Evolutionary conservation across 176 grass and related monocot genomes (phyloP).

Genomic region (Raddia guianensis): DNA sequence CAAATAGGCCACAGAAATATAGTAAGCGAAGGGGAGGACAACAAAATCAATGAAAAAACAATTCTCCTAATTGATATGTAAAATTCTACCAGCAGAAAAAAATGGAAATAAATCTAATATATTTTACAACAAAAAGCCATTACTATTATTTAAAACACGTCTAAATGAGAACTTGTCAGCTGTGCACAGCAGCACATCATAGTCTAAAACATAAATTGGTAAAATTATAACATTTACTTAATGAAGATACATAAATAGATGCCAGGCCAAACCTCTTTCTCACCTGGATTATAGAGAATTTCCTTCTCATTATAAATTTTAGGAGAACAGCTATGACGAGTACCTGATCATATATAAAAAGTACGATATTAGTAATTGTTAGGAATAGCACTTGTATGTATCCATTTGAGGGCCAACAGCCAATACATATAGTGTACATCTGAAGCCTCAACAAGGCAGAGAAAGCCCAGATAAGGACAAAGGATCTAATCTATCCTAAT

Average conservation of each 20-base stretch:
- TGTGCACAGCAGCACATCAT: not conserved
- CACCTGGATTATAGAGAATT: conserved; percentile 95
- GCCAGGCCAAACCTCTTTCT: conserved; percentile 26
- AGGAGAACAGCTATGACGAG: conserved; percentile 91
- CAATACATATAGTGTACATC: too few species aligned
- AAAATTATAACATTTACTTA: not conserved
- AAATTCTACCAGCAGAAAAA: conserved; percentile 20
- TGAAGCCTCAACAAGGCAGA: too few species aligned
- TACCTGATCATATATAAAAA: conserved; percentile 52
- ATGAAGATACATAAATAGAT: conserved; percentile 16
- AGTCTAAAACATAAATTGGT: not conserved
- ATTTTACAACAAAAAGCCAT: not conserved
- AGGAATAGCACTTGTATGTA: too few species aligned
- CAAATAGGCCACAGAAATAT: conserved; percentile 24
- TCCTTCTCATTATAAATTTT: conserved; percentile 90
- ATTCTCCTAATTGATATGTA: conserved; percentile 16
- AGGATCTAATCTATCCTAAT: too few species aligned
- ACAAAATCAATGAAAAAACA: conserved; percentile 8
- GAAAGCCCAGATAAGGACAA: too few species aligned
- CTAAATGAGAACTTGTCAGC: not conserved
- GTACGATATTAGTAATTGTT: conserved; percentile 23
- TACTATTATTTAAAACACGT: not conserved
- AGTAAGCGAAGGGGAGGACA: conserved; percentile 2
- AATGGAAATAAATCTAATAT: not conserved
- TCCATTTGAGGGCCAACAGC: too few species aligned